Evolutionary conservation across 2,329 filamentous ascomycete genomes (phyloP), one percentile per base, ranked within the genome.

Genomic region (Emydomyces testavorans): DNA sequence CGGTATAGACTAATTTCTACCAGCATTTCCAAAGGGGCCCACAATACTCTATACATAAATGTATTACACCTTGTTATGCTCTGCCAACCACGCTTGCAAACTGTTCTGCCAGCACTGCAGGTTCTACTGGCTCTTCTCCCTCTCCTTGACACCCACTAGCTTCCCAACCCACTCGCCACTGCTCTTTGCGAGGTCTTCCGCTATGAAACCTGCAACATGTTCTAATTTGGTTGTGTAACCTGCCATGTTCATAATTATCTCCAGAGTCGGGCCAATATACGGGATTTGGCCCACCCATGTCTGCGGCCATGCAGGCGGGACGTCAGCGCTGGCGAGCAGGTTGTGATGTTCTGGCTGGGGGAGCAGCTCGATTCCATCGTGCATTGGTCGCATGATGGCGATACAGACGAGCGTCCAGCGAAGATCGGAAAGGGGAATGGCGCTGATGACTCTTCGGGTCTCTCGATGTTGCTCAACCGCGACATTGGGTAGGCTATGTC

Each of bases 121-220:
- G n/a, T 31, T 20, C 31, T 20, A 32, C 21, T 37, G 20, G 13
- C 7, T 28, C 44, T 54, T 56, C 16, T 48, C 56, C 28, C 21
- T 51, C 46, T 63, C 56, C 42, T 64, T 67, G 23, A 67, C 50
- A 15, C 63, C 65, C 2, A 69, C 67, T 16, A 54, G 60, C 40
- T 51, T 56, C 21, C 65, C 64, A 46, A 58, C 56, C 57, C 62
- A 67, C 36, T 54, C 51, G 20, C 58, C 60, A 34, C 59, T 54
- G 1, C 38, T 43, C 26, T 28, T 56, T 49, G 60, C 63, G 37
- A 70, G 56, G 55, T 70, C 67, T 37, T 53, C 58, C 10, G 66
- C 65, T 36, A 71, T 60, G 39, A 70, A 66, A n/a, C 69, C 68
- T 1, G 67, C 68, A 49, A 65, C 63, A 48, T 65, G 61, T 51